Percentiles rank a stretch among this genome's conserved stretches.
phyloP scores from a whole-genome alignment of 345 rosid genomes.

The Eucalyptus pauciflora region DNA sequence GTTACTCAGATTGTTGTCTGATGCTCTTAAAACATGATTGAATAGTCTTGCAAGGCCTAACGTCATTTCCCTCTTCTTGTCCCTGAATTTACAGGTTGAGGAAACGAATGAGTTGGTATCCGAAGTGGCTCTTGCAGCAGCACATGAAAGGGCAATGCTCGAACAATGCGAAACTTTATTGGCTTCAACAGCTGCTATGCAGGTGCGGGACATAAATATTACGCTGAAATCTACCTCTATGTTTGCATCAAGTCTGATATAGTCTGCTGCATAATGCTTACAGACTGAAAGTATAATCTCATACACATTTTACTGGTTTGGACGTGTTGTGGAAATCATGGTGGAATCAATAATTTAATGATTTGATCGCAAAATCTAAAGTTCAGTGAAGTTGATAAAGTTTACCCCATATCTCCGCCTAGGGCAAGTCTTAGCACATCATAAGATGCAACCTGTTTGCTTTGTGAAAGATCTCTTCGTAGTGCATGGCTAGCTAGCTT shows the following conservation, averaged over 20 bases:
- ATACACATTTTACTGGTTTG: not conserved
- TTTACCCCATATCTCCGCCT: not conserved
- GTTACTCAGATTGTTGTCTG: not conserved
- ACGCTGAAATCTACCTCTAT: not conserved
- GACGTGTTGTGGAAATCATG: not conserved
- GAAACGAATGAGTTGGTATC: constrained; percentile 42
- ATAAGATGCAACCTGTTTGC: not conserved
- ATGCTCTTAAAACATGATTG: not conserved
- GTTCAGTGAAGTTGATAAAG: not conserved
- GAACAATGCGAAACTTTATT: constrained; percentile 57
- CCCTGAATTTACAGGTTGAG: constrained; percentile 29
- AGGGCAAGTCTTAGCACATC: not conserved
- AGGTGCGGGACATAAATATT: constrained; percentile 20
- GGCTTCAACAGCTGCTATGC: constrained; percentile 53
- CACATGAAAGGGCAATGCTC: constrained; percentile 47
- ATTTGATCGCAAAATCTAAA: not conserved
- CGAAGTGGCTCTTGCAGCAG: constrained; percentile 46
- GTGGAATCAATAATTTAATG: not conserved
- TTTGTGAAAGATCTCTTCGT: not conserved
- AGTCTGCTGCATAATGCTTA: not conserved
- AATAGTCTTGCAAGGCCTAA: not conserved
- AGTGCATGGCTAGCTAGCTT: not conserved
- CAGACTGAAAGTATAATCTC: not conserved
- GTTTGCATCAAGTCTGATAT: not conserved
- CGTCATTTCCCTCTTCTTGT: not conserved